phyloP scores from a whole-genome alignment of 345 rosid genomes.

The Gossypium raimondii region DNA sequence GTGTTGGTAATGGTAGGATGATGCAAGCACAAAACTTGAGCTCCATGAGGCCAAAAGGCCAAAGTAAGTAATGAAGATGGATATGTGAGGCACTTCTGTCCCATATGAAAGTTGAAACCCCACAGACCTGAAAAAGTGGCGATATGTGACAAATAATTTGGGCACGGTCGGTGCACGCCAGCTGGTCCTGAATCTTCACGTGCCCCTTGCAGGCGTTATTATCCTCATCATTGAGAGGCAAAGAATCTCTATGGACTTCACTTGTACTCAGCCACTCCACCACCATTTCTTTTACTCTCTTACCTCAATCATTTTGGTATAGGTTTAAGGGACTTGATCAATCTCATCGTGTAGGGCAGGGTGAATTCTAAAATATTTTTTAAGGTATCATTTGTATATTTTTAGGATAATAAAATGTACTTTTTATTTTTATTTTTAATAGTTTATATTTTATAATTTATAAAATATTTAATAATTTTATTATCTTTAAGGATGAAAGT shows the following conservation, averaged over 20 bases:
- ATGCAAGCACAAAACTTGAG: neutral
- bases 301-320: too few relatives aligned
- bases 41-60: neutral
- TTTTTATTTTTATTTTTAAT: too few relatives aligned
- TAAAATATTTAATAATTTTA: too few relatives aligned
- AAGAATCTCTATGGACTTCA: slow-evolving; percentile 17
- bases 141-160: neutral
- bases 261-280: neutral
- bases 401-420: too few relatives aligned
- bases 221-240: neutral
- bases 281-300: too few relatives aligned
- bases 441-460: too few relatives aligned
- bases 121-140: neutral
- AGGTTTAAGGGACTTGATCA: too few relatives aligned
- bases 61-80: neutral
- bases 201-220: neutral
- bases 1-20: too few relatives aligned
- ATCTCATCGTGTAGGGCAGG: too few relatives aligned
- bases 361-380: too few relatives aligned
- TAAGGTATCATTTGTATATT: too few relatives aligned
- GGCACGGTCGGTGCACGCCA: slow-evolving; percentile 4
- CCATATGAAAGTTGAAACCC: neutral
- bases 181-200: slow-evolving; percentile 25
- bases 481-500: too few relatives aligned
- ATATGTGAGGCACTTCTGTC: neutral